phyloP scores from a whole-genome alignment of 345 rosid genomes.

The Gossypium arboreum region DNA sequence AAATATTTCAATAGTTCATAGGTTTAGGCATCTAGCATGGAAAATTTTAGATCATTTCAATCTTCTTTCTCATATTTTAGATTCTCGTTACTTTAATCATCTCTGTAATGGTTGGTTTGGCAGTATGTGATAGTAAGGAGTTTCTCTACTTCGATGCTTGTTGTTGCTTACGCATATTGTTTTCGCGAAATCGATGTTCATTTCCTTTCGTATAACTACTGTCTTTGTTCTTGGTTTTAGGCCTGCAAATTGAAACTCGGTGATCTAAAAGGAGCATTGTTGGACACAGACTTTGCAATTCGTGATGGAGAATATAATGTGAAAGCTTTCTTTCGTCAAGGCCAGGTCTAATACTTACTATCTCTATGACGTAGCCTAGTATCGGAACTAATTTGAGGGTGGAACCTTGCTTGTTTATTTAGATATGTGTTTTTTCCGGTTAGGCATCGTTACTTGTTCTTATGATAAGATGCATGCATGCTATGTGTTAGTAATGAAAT shows the following conservation, averaged over 20 bases:
- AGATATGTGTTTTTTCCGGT: background rate
- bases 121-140: background rate
- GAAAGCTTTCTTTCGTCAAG: constrained; percentile 70
- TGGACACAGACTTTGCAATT: constrained; percentile 56
- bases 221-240: constrained; percentile 20
- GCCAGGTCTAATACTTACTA: constrained; percentile 44
- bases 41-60: background rate
- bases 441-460: background rate
- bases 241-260: constrained; percentile 57
- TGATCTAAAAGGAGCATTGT: constrained; percentile 58
- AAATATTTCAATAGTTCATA: background rate
- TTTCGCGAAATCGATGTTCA: background rate
- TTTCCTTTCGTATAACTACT: background rate
- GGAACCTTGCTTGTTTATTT: background rate
- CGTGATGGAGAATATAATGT: constrained; percentile 55
- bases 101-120: background rate
- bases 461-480: background rate
- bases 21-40: constrained; percentile 9
- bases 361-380: background rate
- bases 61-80: background rate
- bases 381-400: background rate
- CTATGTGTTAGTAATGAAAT: background rate
- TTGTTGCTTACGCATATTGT: background rate
- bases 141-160: background rate
- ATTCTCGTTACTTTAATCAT: background rate